Base-by-base conservation (phyloP, 768 basidiomycete genomes). In the Symmetrospora coprosmae region DNA sequence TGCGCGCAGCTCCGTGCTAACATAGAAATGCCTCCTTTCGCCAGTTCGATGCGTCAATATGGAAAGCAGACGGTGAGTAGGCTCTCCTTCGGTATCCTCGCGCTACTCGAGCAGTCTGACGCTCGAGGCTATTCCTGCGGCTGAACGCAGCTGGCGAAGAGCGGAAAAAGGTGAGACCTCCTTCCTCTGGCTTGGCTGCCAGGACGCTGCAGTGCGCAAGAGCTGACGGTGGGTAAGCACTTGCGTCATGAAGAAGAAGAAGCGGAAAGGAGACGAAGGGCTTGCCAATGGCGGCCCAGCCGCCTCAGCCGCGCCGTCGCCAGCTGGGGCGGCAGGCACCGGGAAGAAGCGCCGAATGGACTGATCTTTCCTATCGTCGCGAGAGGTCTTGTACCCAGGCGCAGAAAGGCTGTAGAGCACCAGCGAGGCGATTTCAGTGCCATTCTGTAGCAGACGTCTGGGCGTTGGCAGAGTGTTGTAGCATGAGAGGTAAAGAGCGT, bases 261-360 rank as follows among this genome's bases (percentile, higher is more conserved):
- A 63, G 41, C 50, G 65, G 58, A 63, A 55, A 49, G 43, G 47
- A 19, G 61, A 63, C 19, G 33, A 39, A 14, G 40, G 43, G 5
- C 38, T 14, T 58, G 55, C 13, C 6, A 4, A 9, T 35, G 31
- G 14, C 4, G 39, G 27, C 21, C 5, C 30, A 5, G 14, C 16
- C 27, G 6, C 23, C 8, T 45, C 43, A 21, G 55, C 41, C n/a
- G 41, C 41, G 7, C 55, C 41, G 9, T 58, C 55, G 28, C 55
- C 55, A 13, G 43, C 43, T n/a, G 37, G 17, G 5, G n/a, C n/a
- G n/a, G 31, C 55, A 43, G 55, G 40, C 19, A 40, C 41, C 4
- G 49, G 49, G 19, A n/a, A n/a, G n/a, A n/a, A n/a, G n/a, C n/a
- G n/a, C 43, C 55, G 21, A 43, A 28, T n/a, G 43, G 45, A 4